Evolutionary conservation across 441 rosid genomes (phyloP), one percentile per base, ranked within the genome.

Genomic region (Jatropha podagrica): DNA sequence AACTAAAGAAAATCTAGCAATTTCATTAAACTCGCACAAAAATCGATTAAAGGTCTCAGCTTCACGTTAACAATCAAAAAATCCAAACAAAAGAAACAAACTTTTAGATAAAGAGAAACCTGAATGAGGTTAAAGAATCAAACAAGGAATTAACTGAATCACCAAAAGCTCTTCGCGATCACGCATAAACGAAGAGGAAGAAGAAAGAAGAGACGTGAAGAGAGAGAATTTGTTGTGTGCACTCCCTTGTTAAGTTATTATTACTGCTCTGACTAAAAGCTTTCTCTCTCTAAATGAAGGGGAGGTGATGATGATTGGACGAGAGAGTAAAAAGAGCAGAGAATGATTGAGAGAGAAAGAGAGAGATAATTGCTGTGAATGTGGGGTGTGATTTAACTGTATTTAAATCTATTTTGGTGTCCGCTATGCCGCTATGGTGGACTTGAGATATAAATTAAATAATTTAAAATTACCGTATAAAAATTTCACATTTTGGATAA

Each of bases 401-500:
- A 81, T 90, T 90, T 88, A 86, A 90, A 79, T 82, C 52, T 56
- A 55, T 73, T 84, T 88, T 90, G 83, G 79, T 55, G 86, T 90
- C 92, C 92, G 88, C 38, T 76, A 4, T 46, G 42, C 92, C 92
- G 88, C 38, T 76, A 4, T 46, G 42, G 15, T 66, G 72, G 66
- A 41, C 56, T 58, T 62, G 9, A 48, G 3, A 7, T 32, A 2
- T 5, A 37, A 41, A 7, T 49, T 4, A 61, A 38, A 18, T 37
- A 20, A 44, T 13, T 46, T 12, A 4, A 6, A 15, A 15, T 18
- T 10, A 13, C 0, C 5, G 5, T 4, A 68, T 13, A 46, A 67
- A 67, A 48, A 1, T 23, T 32, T 8, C 37, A 10, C 2, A 59
- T 70, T 54, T 32, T 51, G 69, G 68, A 32, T 32, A 32, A 32